A percentile compares a stretch with the other conserved stretches of the same genome.
These are phyloP conservation scores for Geotrichum reessii DNA, from an alignment of 1,139 yeast species.

Conservation along the genomic window DNA sequence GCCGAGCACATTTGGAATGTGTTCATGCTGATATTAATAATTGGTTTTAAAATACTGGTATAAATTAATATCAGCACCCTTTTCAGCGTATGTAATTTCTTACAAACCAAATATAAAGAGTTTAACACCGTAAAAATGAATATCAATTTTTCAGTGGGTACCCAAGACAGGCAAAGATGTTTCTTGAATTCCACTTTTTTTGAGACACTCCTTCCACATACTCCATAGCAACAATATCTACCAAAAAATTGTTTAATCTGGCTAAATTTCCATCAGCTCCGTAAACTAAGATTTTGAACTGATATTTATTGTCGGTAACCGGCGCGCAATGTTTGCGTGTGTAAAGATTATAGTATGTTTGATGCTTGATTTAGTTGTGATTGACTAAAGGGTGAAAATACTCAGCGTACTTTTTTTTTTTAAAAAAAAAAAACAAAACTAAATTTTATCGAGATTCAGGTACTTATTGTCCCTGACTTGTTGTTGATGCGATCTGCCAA, in stretches of 20 bases:
- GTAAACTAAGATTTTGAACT: slow-evolving; percentile 63
- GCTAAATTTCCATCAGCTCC: slow-evolving; percentile 43
- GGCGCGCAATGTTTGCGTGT: slow-evolving; percentile 61
- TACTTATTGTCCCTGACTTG: slow-evolving; percentile 60
- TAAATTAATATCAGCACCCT: slow-evolving; percentile 53
- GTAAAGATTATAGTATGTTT: slow-evolving; percentile 55
- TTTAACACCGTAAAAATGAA: slow-evolving; percentile 51
- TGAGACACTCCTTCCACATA: slow-evolving; percentile 35
- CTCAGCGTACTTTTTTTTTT: slow-evolving; percentile 36
- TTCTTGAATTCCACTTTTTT: slow-evolving; percentile 46
- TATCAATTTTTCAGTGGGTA: slow-evolving; percentile 59
- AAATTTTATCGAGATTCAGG: slow-evolving; percentile 54
- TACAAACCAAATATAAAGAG: slow-evolving; percentile 75
- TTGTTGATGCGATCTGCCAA: slow-evolving; percentile 55
- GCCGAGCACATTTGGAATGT: slow-evolving; percentile 29
- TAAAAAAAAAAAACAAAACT: no score
- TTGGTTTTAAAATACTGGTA: slow-evolving; percentile 62
- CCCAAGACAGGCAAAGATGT: slow-evolving; percentile 51
- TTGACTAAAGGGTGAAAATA: slow-evolving; percentile 41
- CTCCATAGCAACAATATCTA: slow-evolving; percentile 23
- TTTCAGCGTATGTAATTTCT: slow-evolving; percentile 66
- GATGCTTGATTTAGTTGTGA: slow-evolving; percentile 55
- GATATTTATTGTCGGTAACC: slow-evolving; percentile 72
- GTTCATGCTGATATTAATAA: slow-evolving; percentile 44
- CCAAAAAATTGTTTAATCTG: slow-evolving; percentile 29